Conservation (phyloP, 331 rosid species). For the Malus hybrid region DNA sequence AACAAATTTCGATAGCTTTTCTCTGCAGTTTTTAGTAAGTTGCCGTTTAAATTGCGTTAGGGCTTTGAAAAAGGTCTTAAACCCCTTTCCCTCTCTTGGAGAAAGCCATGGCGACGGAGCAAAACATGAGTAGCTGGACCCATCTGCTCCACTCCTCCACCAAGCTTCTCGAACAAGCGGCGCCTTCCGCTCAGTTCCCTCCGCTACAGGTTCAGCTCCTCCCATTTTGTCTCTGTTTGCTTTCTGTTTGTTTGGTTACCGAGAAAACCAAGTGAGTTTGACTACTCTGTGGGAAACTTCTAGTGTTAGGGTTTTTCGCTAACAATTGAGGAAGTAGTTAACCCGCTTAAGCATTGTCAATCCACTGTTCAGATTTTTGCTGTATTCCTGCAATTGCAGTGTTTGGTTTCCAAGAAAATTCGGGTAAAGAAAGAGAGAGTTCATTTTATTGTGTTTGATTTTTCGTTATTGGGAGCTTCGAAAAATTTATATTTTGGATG, state of each 20-base stretch:
- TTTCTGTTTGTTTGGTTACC: slow-evolving; percentile 16
- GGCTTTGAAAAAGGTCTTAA: slow-evolving; percentile 20
- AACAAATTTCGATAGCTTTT: too few relatives aligned
- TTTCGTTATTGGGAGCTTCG: background rate
- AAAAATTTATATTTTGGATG: background rate
- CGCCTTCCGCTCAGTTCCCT: slow-evolving; percentile 97
- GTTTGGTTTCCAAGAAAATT: background rate
- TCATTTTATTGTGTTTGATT: background rate
- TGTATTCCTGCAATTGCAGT: background rate
- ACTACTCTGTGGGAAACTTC: background rate
- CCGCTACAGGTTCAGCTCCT: slow-evolving; percentile 69
- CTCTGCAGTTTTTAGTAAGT: background rate
- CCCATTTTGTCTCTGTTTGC: background rate
- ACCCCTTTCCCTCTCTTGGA: slow-evolving; percentile 13
- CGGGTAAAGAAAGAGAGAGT: background rate
- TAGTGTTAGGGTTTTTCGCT: background rate
- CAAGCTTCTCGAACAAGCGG: slow-evolving; percentile 97
- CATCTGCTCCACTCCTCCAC: slow-evolving; percentile 92
- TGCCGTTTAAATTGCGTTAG: slow-evolving; percentile 11
- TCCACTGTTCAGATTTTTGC: background rate
- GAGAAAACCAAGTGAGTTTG: background rate
- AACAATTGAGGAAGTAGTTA: background rate
- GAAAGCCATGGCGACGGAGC: slow-evolving; percentile 60
- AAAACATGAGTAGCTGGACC: slow-evolving; percentile 60
- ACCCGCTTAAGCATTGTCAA: background rate